phyloP scores from a whole-genome alignment of 495 filamentous ascomycete species.

The Hypoxylon perforatum region DNA sequence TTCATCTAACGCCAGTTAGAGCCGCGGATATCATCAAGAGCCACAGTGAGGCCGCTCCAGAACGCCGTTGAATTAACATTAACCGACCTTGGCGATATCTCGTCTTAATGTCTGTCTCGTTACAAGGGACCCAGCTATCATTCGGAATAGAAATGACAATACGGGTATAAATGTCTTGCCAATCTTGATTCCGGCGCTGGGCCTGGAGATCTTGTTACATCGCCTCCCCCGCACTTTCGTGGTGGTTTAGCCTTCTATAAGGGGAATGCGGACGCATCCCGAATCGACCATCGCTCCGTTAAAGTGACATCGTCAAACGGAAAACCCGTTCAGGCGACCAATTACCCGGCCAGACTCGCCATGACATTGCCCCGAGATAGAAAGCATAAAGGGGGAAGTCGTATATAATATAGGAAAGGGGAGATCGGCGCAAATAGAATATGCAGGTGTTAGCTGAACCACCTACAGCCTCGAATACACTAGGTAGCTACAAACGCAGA shows the following conservation, averaged over 20 bases:
- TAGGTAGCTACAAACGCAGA: conserved; percentile 21
- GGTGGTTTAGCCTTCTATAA: conserved; percentile 22
- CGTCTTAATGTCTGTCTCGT: background rate
- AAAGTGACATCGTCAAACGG: conserved; percentile 29
- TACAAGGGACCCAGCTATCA: background rate
- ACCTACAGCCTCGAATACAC: conserved; percentile 1
- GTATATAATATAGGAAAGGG: conserved; percentile 31
- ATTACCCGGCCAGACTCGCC: conserved; percentile 38
- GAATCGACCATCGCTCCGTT: conserved; percentile 16
- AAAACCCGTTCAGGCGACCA: conserved; percentile 22
- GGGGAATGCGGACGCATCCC: conserved; percentile 32
- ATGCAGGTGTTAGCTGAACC: conserved; percentile 5
- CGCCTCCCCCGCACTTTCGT: conserved; percentile 21
- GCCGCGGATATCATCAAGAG: background rate
- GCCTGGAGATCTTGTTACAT: conserved; percentile 26
- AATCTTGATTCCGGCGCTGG: conserved; percentile 6
- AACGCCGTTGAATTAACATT: conserved; percentile 13
- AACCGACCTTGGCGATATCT: conserved; percentile 15
- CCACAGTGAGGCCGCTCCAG: background rate
- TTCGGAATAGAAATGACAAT: conserved; percentile 2
- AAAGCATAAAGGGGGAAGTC: conserved; percentile 13
- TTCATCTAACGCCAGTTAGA: conserved; percentile 8
- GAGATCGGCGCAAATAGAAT: conserved; percentile 31
- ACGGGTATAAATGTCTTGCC: background rate
- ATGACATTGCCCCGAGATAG: conserved; percentile 32